A percentile compares a stretch with the other conserved stretches of the same genome.
Evolutionary conservation across 2,329 filamentous ascomycete species (phyloP).

Genomic region (Ophiosphaerella korrae): DNA sequence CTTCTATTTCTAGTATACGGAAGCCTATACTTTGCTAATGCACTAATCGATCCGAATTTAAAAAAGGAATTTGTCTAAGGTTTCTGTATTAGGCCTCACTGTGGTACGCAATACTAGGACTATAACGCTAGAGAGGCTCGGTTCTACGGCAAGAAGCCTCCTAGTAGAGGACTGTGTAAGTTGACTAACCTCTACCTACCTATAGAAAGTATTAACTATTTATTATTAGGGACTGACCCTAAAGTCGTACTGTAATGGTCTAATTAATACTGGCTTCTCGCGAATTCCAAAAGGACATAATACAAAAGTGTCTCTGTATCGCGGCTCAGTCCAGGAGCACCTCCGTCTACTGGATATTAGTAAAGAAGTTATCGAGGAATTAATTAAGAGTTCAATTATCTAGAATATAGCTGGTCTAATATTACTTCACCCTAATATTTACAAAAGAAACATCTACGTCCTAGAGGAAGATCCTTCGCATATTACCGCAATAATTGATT

Average conservation of each 20-base stretch:
- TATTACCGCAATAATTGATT: constrained; percentile 51
- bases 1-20: constrained; percentile 44
- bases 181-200: constrained; percentile 4
- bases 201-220: constrained; percentile 12
- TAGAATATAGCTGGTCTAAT: constrained; percentile 32
- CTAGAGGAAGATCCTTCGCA: constrained; percentile 44
- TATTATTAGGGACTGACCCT: constrained; percentile 42
- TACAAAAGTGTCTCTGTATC: constrained; percentile 30
- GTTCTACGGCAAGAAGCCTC: constrained; percentile 35
- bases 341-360: constrained; percentile 35
- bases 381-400: constrained; percentile 32
- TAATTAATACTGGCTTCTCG: constrained; percentile 48
- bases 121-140: constrained; percentile 33
- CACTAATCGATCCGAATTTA: constrained; percentile 7
- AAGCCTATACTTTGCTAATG: constrained; percentile 35
- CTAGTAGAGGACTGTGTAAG: constrained; percentile 48
- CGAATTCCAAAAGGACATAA: constrained; percentile 34
- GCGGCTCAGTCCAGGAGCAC: constrained; percentile 42
- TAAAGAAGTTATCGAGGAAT: constrained; percentile 32
- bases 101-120: constrained; percentile 31
- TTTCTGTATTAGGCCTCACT: constrained; percentile 37
- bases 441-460: constrained; percentile 51
- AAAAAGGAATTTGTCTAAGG: constrained; percentile 15
- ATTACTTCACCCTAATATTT: constrained; percentile 48
- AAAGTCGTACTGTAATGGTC: constrained; percentile 39